Evolutionary conservation across 345 rosid genomes (phyloP).

Genomic region (Syzygium oleosum): DNA sequence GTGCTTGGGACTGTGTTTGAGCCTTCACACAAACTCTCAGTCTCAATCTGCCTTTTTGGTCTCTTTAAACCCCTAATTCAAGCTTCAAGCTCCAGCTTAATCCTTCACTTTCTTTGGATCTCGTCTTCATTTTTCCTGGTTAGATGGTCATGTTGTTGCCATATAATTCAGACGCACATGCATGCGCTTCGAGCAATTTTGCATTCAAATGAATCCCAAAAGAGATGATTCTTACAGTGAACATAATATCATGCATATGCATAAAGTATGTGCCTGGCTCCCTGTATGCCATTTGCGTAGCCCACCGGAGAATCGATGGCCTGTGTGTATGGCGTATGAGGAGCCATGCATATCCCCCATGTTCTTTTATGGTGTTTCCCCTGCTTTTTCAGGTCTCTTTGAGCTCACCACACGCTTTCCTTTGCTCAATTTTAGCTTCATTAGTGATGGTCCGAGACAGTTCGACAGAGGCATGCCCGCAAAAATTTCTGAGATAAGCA

Average conservation of each 20-base stretch:
- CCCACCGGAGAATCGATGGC: conserved; percentile 55
- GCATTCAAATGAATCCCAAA: not conserved
- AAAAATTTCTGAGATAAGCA: not conserved
- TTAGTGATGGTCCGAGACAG: not conserved
- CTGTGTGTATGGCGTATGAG: conserved; percentile 99
- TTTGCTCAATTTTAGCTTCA: not conserved
- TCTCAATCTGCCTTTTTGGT: not conserved
- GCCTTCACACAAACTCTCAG: not conserved
- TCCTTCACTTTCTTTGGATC: not conserved
- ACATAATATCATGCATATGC: not conserved
- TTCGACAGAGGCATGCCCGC: not conserved
- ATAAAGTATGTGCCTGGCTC: conserved; percentile 82
- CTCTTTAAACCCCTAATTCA: not conserved
- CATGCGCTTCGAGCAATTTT: not conserved
- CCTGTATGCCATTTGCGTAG: conserved; percentile 97
- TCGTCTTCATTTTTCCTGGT: not conserved
- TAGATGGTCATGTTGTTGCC: not conserved
- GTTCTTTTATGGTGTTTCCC: not conserved
- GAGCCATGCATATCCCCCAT: conserved; percentile 82
- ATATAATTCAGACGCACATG: not conserved
- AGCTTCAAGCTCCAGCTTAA: not conserved
- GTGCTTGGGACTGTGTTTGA: not conserved
- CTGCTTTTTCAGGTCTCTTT: not conserved
- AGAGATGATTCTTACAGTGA: not conserved
- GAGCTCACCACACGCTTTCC: not conserved